Conservation (phyloP, 1,284 basidiomycete species). For the Moesziomyces antarcticus region DNA sequence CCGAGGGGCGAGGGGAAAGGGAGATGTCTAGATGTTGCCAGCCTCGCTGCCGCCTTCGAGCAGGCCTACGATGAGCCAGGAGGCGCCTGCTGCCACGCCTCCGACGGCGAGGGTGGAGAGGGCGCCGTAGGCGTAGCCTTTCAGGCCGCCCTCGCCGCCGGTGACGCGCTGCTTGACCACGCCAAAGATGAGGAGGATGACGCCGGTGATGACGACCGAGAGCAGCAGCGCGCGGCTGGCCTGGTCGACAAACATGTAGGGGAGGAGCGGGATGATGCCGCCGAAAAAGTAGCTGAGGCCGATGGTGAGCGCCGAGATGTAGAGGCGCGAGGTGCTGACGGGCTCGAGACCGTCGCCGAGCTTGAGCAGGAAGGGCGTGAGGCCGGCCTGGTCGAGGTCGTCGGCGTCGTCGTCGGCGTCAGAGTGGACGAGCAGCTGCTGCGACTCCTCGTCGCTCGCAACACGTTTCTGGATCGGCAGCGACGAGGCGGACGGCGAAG, state of each 20-base stretch:
- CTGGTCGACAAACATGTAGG: slow-evolving; percentile 58
- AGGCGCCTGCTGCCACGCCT: slow-evolving; percentile 86
- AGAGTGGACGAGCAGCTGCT: slow-evolving; percentile 1
- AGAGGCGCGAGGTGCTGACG: slow-evolving; percentile 57
- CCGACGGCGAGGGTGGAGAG: slow-evolving; percentile 89
- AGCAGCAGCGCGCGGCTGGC: slow-evolving; percentile 44
- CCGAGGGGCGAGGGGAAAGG: not conserved
- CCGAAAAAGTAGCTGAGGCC: slow-evolving; percentile 59
- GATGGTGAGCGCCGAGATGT: slow-evolving; percentile 55
- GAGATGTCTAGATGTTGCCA: slow-evolving; percentile 10
- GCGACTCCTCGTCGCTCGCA: slow-evolving; percentile 21
- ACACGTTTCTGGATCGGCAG: slow-evolving; percentile 11
- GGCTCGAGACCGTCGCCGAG: slow-evolving; percentile 57
- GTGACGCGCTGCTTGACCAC: slow-evolving; percentile 58
- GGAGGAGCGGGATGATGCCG: slow-evolving; percentile 58
- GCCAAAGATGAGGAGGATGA: slow-evolving; percentile 59
- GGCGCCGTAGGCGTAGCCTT: slow-evolving; percentile 79
- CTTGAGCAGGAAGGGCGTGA: slow-evolving; percentile 61
- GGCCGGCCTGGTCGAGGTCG: slow-evolving; percentile 42
- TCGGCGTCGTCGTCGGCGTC: slow-evolving; percentile 1
- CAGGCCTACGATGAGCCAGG: slow-evolving; percentile 83
- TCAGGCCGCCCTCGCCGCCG: slow-evolving; percentile 48
- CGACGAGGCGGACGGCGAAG: slow-evolving; percentile 17
- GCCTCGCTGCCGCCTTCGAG: slow-evolving; percentile 72
- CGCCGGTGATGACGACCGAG: slow-evolving; percentile 57